A percentile compares a stretch with the other conserved stretches of the same genome.
Evolutionary conservation across 1,284 basidiomycete genomes (phyloP).

Genomic region (Cystobasidium slooffiae): DNA sequence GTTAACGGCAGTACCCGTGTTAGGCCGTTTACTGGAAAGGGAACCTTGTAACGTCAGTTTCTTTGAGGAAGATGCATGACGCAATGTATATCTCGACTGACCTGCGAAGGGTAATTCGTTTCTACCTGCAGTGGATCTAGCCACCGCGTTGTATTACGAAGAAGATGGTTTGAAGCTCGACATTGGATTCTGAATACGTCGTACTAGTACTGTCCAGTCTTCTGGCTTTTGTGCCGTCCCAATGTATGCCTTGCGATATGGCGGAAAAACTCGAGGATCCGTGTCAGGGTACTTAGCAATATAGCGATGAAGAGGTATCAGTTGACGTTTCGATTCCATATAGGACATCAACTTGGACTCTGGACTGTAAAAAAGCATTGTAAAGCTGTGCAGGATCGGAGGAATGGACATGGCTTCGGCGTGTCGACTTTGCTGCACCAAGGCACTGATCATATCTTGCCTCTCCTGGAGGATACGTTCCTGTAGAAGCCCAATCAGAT

Average conservation of each 20-base stretch:
- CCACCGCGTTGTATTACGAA: not conserved
- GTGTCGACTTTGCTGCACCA: not conserved
- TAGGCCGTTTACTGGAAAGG: too few relatives aligned
- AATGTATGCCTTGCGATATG: constrained; percentile 31
- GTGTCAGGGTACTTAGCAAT: constrained; percentile 43
- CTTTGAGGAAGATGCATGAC: too few relatives aligned
- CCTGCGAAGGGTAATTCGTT: too few relatives aligned
- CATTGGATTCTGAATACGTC: not conserved
- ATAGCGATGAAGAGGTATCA: constrained; percentile 46
- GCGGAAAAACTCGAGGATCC: constrained; percentile 40
- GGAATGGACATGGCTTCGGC: constrained; percentile 12
- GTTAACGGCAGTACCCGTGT: too few relatives aligned
- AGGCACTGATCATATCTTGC: constrained; percentile 3
- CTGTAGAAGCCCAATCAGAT: constrained; percentile 21
- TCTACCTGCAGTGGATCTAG: not conserved
- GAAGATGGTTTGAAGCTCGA: not conserved
- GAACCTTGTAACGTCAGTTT: too few relatives aligned
- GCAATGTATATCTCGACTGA: too few relatives aligned
- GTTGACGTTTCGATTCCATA: constrained; percentile 46
- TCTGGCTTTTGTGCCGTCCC: not conserved
- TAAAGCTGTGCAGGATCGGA: constrained; percentile 17
- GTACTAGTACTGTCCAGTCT: constrained; percentile 27
- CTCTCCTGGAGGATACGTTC: constrained; percentile 6
- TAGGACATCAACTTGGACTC: constrained; percentile 44
- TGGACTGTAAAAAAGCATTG: constrained; percentile 48